Evolutionary conservation across 495 filamentous ascomycete genomes (phyloP), one percentile per base, ranked within the genome.

Genomic region (Amniculicola lignicola): DNA sequence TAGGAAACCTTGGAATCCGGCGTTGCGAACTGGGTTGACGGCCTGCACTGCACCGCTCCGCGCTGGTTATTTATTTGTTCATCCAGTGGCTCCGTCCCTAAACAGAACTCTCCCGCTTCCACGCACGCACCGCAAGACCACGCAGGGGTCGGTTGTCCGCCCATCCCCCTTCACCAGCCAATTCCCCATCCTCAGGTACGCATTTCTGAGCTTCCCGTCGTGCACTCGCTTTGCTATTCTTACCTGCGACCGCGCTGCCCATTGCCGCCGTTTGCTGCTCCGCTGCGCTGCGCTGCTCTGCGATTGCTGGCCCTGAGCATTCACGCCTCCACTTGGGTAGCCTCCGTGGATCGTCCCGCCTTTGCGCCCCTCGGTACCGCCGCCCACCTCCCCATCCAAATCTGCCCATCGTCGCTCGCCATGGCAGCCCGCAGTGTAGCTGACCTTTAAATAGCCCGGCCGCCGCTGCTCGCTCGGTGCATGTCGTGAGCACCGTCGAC

Each of bases 401-500:
- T n/a, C 19, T 38, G 14, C 16, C 11, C 4, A 7, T n/a, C 7
- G 7, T n/a, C 7, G 29, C 29, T 33, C n/a, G 7, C 29, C 9
- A 33, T 33, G 29, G 9, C 51, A 3, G 12, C 22, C 24, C 16
- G 25, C 19, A 35, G 27, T 27, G 10, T 49, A 42, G 53, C 53
- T 57, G 44, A 57, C 53, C 44, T 33, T 36, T 24, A 57, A 57
- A 48, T 57, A 57, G 44, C 28, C 50, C 18, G 11, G 16, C 21
- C 24, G 16, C 18, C 41, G 9, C 46, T 29, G 9, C 15, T 23
- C 38, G 27, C 40, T 3, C 45, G 10, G 21, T 54, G 51, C 51
- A 54, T 45, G 39, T 54, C 52, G 12, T 27, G 19, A 21, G 51
- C 40, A 16, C 40, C 9, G 21, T 40, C 31, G 31, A 41, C 29